phyloP scores from a whole-genome alignment of 495 filamentous ascomycete genomes.

The Lentithecium fluviatile region DNA sequence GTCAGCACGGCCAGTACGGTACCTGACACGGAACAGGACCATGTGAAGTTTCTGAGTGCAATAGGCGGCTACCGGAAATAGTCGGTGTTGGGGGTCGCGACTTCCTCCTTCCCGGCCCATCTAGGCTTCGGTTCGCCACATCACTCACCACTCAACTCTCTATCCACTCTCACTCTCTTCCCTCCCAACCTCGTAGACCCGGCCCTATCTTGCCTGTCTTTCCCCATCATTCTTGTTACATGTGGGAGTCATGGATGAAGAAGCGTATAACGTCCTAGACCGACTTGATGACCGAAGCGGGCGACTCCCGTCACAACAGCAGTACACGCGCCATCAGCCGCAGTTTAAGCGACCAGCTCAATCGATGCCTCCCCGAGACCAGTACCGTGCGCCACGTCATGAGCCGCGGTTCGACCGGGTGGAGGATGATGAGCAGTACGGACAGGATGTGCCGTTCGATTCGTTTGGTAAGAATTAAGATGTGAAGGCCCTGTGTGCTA shows the following conservation, averaged over 20 bases:
- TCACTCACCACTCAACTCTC: background rate
- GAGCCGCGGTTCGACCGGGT: slow-evolving; percentile 19
- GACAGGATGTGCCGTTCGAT: slow-evolving; percentile 44
- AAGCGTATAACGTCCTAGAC: too few relatives aligned
- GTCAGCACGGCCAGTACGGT: too few relatives aligned
- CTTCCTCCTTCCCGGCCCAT: background rate
- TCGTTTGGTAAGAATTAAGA: slow-evolving; percentile 48
- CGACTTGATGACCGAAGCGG: background rate
- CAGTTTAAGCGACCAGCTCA: slow-evolving; percentile 3
- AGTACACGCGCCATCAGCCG: slow-evolving; percentile 4
- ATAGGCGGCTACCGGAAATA: too few relatives aligned
- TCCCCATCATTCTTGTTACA: background rate
- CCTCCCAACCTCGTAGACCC: background rate
- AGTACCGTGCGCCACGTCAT: slow-evolving; percentile 19
- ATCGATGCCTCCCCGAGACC: slow-evolving; percentile 10
- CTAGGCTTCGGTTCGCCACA: background rate
- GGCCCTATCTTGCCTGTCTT: background rate
- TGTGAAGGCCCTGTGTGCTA: background rate
- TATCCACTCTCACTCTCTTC: background rate
- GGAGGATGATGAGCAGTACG: slow-evolving; percentile 35
- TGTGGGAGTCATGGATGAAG: background rate
- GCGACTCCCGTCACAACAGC: background rate
- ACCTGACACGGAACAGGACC: too few relatives aligned
- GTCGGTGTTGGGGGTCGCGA: too few relatives aligned
- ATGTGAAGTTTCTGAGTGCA: too few relatives aligned